Base-by-base conservation (phyloP, 805 yeast species). In the Phaffomyces antillensis region DNA sequence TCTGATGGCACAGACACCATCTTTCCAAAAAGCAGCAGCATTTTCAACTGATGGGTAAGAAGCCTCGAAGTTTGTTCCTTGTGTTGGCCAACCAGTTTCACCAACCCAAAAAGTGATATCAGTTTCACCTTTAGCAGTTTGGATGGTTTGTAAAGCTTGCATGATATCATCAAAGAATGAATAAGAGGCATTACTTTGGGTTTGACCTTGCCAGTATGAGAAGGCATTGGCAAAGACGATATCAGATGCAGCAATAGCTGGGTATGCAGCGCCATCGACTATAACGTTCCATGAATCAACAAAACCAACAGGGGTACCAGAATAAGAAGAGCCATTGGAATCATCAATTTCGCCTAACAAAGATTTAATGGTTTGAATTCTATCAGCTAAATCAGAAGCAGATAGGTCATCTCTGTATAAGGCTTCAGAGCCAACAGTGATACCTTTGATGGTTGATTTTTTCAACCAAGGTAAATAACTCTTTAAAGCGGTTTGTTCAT, bases 201-300 rank as follows among this genome's bases (percentile, higher is more conserved):
- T 76, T 73, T 89, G 97, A 37, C 97, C 97, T 73, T 91, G 98
- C 98, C 98, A 91, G 82, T 90, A 91, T 9, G 97, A 86, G 77
- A 91, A 91, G 41, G 96, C 97, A 64, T 91, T 91, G 60, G 96
- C 95, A 65, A 83, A 85, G 50, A 89, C 80, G 58, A 87, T 72
- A 65, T 91, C 98, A 40, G 95, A 72, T 42, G 88, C 90, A 64
- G 78, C 58, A 62, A 91, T 81, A 45, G 85, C 96, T 24, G 83
- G 77, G 42, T 68, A 57, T 52, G 82, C 72, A 54, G 73, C 79
- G 59, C 84, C 93, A 59, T 87, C 95, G 54, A 89, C 96, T 51
- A 86, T 66, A 51, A 86, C 75, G 66, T 91, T 86, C 98, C 98
- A 91, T 2, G 97, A 89, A 68, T 91, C 98, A 52, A 88, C 97